These are phyloP conservation scores for Eucalyptus polybractea DNA, from an alignment of 345 rosid genomes.

Conservation along the genomic window DNA sequence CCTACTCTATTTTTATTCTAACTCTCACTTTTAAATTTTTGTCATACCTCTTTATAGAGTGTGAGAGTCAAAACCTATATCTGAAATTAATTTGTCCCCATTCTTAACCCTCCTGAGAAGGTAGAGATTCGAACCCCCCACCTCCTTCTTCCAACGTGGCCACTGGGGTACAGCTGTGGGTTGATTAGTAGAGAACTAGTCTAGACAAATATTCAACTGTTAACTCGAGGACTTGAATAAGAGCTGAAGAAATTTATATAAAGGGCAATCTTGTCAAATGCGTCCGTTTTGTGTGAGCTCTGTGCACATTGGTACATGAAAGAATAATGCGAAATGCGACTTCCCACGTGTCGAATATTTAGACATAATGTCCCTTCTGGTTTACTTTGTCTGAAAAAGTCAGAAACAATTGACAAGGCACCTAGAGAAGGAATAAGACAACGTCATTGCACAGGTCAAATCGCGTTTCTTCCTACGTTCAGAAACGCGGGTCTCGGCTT, in stretches of 20 bases:
- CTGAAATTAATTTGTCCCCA: fast-evolving
- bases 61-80: fast-evolving
- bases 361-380: not conserved
- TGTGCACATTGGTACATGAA: not conserved
- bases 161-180: not conserved
- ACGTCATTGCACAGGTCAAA: not conserved
- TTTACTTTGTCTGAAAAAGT: not conserved
- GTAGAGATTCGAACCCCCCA: fast-evolving
- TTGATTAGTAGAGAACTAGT: not conserved
- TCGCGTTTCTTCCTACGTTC: not conserved
- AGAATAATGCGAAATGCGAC: not conserved
- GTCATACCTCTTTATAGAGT: fast-evolving
- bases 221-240: not conserved
- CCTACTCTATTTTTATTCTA: fast-evolving
- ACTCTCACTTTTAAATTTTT: fast-evolving
- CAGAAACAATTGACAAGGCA: not conserved
- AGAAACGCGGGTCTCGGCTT: not conserved
- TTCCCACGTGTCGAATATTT: not conserved
- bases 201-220: not conserved
- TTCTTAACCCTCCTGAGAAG: fast-evolving
- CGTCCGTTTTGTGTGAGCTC: not conserved
- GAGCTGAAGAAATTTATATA: not conserved
- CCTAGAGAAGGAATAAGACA: not conserved
- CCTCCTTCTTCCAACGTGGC: fast-evolving
- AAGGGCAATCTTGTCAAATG: not conserved